Evolutionary conservation across 129 eudicot species (phyloP), one percentile per base, ranked within the genome.

Genomic region (Solidago caesia): DNA sequence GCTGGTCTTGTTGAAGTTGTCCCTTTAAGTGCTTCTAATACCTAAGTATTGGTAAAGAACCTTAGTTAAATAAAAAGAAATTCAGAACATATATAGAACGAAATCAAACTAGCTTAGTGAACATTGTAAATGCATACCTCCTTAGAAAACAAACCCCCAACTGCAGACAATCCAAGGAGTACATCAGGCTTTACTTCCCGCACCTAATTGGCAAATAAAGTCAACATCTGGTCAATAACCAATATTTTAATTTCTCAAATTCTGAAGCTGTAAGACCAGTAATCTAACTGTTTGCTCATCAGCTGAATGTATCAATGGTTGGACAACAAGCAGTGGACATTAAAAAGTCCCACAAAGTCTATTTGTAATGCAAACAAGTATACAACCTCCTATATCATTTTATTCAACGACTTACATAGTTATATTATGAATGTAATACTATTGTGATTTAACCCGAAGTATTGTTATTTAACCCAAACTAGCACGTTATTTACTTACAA

Each of bases 1-100:
- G 97, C 98, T 56, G 98, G 98, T 82, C 97, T 85, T 5, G 98
- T 94, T 41, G 98, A 90, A 53, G 97, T 94, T 76, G 98, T 90
- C 56, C 77, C 88, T 83, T 81, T 94, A 59, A 94, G 87, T 70
- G 98, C 98, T 83, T 94, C 98, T 73, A 94, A 76, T 67, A 94
- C 97, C 98, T 94, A 83, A 16, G 47, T 26, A 71, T 62, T 68
- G 52, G 64, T 25, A 26, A 69, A 67, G 8, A 58, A 68, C 44
- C 26, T 5, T 16, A 39, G 43, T 48, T 53, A 44, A 66, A 7
- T 63, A 48, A 61, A 8, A 77, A 12, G 58, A 43, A 43, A 63
- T 42, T 67, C 21, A 39, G 5, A 33, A n/a, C 29, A 60, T 41
- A 67, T 44, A 61, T 69, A 49, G 27, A 56, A 10, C 42, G 43